Base-by-base conservation (phyloP, 1,284 basidiomycete genomes). In the Pascua sp. region DNA sequence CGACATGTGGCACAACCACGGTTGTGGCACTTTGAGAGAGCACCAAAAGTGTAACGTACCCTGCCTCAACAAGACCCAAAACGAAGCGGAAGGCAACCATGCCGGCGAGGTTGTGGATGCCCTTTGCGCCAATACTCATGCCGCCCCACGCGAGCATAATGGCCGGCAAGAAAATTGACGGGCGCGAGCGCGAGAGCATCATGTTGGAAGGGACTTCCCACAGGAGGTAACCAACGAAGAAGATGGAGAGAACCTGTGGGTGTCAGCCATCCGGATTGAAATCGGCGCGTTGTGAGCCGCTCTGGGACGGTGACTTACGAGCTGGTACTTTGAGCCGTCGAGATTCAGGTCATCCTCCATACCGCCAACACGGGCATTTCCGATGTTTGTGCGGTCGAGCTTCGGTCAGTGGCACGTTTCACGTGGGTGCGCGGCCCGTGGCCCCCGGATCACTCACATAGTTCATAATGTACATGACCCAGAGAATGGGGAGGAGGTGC, bases 141-240 rank as follows among this genome's bases (percentile, higher is more conserved):
- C 56, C 60, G 11, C 68, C 68, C 68, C 59, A 61, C 15, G 47
- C 42, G 17, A 64, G 48, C 66, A 67, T 67, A 55, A 69, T 55
- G n/a, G 52, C 48, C 5, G 68, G 67, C 12, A 70, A 60, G 57
- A 62, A 70, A 49, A 68, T 44, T 17, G 51, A 48, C 18, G 56
- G 56, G 8, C 38, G 42, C 8, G 51, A 53, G 38, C 56, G 56
- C 41, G 56, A n/a, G 16, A 57, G 47, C 49, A 64, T 68, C 65
- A 78, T 70, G 67, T 78, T 78, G 41, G 66, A 70, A 0, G 77
- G 77, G 1, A 78, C 73, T 56, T 78, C 76, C 37, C 45, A 77
- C 2, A 79, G 62, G n/a, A 58, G 46, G 51, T 58, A 58, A 12
- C 60, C 71, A 46, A 75, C 69, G 54, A 74, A 77, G 64, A 77